phyloP scores from a whole-genome alignment of 352 stramenopile species.

The Phytophthora kernoviae region DNA sequence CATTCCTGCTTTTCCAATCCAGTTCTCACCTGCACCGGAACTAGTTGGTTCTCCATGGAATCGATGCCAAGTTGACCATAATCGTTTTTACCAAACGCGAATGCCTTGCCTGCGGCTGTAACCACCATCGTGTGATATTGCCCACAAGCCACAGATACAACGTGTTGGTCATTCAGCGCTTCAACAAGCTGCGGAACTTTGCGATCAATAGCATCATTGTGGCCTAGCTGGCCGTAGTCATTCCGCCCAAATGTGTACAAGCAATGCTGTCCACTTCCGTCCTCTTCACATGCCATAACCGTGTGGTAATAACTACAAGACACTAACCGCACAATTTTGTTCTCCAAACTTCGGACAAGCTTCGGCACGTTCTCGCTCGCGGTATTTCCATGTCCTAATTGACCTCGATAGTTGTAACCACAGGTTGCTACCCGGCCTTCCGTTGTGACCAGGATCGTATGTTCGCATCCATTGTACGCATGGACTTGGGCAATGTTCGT shows the following conservation, averaged over 20 bases:
- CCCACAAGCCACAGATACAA: slow-evolving; percentile 86
- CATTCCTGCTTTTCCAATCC: slow-evolving; percentile 70
- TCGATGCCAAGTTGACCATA: slow-evolving; percentile 93
- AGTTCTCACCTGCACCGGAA: slow-evolving; percentile 53
- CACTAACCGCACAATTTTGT: slow-evolving; percentile 69
- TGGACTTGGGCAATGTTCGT: slow-evolving; percentile 75
- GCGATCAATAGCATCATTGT: slow-evolving; percentile 88
- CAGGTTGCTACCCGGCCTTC: slow-evolving; percentile 85
- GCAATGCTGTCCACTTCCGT: slow-evolving; percentile 27
- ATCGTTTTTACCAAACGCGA: slow-evolving; percentile 94
- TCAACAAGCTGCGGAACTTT: slow-evolving; percentile 84
- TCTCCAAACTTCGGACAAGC: slow-evolving; percentile 75
- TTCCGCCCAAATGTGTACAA: slow-evolving; percentile 93
- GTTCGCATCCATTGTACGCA: slow-evolving; percentile 94
- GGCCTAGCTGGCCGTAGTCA: slow-evolving; percentile 92
- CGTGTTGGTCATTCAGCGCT: slow-evolving; percentile 54
- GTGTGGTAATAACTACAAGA: slow-evolving; percentile 95
- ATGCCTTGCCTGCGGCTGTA: slow-evolving; percentile 67
- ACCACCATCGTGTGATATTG: slow-evolving; percentile 92
- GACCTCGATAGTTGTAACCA: slow-evolving; percentile 94
- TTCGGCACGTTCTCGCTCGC: slow-evolving; percentile 85
- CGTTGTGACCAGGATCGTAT: slow-evolving; percentile 84
- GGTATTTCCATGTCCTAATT: slow-evolving; percentile 92
- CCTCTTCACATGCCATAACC: slow-evolving; percentile 72
- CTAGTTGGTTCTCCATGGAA: slow-evolving; percentile 62